Evolutionary conservation across 805 yeast genomes (phyloP).

Genomic region (Metschnikowia santaceciliae): DNA sequence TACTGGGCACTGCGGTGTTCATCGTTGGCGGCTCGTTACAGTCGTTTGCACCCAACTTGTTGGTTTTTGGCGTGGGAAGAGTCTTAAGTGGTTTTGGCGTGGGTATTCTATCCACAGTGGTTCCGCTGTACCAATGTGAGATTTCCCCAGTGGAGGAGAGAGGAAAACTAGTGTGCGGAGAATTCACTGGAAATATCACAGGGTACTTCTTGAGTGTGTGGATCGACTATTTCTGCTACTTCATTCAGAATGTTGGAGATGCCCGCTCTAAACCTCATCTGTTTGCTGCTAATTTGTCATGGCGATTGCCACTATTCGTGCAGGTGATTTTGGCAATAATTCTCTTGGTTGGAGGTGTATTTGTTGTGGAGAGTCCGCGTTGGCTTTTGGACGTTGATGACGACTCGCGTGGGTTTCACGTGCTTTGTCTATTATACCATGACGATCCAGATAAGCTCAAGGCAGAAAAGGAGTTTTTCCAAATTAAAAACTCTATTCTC

Average conservation of each 20-base stretch:
- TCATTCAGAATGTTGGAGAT: constrained; percentile 49
- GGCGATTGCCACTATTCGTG: constrained; percentile 76
- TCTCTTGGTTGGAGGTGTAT: constrained; percentile 67
- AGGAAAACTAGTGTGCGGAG: constrained; percentile 81
- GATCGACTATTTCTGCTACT: constrained; percentile 78
- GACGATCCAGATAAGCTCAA: constrained; percentile 28
- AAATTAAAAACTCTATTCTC: constrained; percentile 44
- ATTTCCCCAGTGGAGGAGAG: constrained; percentile 84
- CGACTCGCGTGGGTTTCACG: constrained; percentile 50
- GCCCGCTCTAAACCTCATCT: constrained; percentile 32
- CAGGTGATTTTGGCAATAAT: constrained; percentile 73
- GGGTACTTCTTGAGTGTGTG: constrained; percentile 84
- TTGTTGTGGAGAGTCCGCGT: constrained; percentile 84
- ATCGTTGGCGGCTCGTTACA: constrained; percentile 18
- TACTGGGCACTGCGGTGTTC: constrained; percentile 17
- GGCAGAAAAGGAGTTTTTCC: constrained; percentile 41
- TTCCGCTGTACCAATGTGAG: constrained; percentile 85
- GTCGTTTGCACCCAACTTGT: constrained; percentile 46
- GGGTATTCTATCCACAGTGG: constrained; percentile 77
- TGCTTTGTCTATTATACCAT: constrained; percentile 30
- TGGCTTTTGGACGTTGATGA: constrained; percentile 83
- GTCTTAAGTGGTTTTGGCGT: constrained; percentile 83
- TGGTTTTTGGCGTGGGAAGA: constrained; percentile 65
- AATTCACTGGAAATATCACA: constrained; percentile 78
- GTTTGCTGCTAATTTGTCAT: constrained; percentile 45